These are phyloP conservation scores for Boletus holoroseus DNA, from an alignment of 1,284 basidiomycete genomes.

Conservation along the genomic window DNA sequence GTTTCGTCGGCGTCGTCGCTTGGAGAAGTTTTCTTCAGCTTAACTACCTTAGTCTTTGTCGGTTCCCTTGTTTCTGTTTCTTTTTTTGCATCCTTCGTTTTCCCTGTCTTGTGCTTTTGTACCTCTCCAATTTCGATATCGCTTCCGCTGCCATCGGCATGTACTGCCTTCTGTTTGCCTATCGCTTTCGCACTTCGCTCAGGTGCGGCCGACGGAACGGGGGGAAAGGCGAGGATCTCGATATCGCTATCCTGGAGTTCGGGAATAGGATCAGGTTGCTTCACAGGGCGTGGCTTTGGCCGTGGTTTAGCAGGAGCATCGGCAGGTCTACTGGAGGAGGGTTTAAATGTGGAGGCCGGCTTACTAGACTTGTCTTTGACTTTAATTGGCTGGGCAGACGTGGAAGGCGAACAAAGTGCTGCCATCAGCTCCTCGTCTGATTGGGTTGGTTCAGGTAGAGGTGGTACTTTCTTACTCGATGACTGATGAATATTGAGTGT, in stretches of 20 bases:
- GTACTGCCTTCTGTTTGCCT: constrained; percentile 27
- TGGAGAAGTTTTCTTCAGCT: constrained; percentile 22
- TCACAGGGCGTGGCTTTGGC: constrained; percentile 18
- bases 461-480: constrained; percentile 15
- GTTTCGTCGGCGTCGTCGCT: constrained; percentile 18
- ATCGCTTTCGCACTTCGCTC: constrained; percentile 22
- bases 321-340: constrained; percentile 13
- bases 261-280: constrained; percentile 14
- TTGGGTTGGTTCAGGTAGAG: constrained; percentile 1
- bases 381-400: constrained; percentile 7
- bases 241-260: constrained; percentile 30
- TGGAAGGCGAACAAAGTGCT: constrained; percentile 5
- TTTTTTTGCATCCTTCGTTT: constrained; percentile 33
- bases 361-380: constrained; percentile 16
- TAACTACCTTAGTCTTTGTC: constrained; percentile 20
- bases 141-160: constrained; percentile 4
- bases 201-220: constrained; percentile 5
- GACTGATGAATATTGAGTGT: constrained; percentile 10
- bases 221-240: constrained; percentile 23
- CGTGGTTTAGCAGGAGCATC: constrained; percentile 22
- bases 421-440: constrained; percentile 11
- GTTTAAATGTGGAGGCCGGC: constrained; percentile 15
- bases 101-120: constrained; percentile 21
- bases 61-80: constrained; percentile 27
- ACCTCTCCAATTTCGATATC: constrained; percentile 8